Base-by-base conservation (phyloP, 352 stramenopile species). In the Aphanomyces stellatus region DNA sequence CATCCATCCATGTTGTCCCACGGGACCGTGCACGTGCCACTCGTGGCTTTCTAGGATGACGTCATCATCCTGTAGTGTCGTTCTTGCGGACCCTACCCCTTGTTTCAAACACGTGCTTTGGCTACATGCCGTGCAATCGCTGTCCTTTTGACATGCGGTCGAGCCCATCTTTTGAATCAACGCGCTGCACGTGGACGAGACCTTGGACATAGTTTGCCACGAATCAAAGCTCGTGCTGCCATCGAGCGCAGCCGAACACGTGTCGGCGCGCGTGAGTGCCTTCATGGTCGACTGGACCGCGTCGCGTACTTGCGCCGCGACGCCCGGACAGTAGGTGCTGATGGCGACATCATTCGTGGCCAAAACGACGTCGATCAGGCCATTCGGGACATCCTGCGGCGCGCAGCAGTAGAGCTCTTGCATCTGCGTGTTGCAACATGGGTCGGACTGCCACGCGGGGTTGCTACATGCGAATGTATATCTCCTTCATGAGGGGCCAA, bases 1-100 rank as follows among this genome's bases (percentile, higher is more conserved):
- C 55, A 63, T 4, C 35, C 33, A n/a, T 63, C 34, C 34, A 63
- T 31, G 33, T 42, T 34, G 40, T 63, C 55, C 30, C 34, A 63
- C 22, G 55, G 55, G 31, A 63, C 55, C 1, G 33, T 51, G 55
- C 55, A 63, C 33, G 31, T 51, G 55, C 55, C 55, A 13, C 11
- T 4, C 30, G n/a, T n/a, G n/a, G 27, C 34, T 43, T 42, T 43
- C n/a, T 31, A 8, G 17, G 51, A 13, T 22, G n/a, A 51, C 8
- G 25, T n/a, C n/a, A n/a, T n/a, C n/a, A n/a, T n/a, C n/a, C n/a
- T n/a, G n/a, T n/a, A n/a, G n/a, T n/a, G n/a, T n/a, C n/a, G n/a
- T n/a, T n/a, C n/a, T n/a, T n/a, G n/a, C 49, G 8, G 25, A 28
- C 30, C 55, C 31, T 51, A 31, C 33, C n/a, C 55, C 30, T 34